These are phyloP conservation scores for Coelastrella sp. DNA, from an alignment of 139 green algal genomes.

Conservation along the genomic window DNA sequence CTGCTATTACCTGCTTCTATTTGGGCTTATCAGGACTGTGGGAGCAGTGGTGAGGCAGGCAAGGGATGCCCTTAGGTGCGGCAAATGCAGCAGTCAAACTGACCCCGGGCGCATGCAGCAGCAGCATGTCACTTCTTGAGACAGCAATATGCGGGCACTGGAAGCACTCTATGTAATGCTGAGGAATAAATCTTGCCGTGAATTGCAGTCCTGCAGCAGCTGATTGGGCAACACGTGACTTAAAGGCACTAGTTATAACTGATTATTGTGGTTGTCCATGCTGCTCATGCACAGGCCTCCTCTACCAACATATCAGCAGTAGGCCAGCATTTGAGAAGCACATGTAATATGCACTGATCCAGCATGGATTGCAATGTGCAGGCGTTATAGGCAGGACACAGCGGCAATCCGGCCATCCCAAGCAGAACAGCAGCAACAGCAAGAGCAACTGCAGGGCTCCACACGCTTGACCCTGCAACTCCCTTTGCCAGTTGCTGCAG, in stretches of 20 bases:
- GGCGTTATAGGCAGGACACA: conserved; percentile 19
- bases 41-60: conserved; percentile 19
- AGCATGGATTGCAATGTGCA: not conserved
- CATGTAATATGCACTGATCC: not conserved
- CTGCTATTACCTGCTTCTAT: not conserved
- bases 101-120: not conserved
- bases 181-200: too few relatives aligned
- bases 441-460: not conserved
- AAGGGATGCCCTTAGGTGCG: conserved; percentile 21
- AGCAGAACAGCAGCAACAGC: conserved; percentile 2
- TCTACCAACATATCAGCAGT: not conserved
- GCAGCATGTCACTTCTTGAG: not conserved
- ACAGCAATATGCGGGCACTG: not conserved
- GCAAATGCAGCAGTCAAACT: not conserved
- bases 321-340: not conserved
- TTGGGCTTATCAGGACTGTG: not conserved
- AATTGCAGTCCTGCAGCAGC: too few relatives aligned
- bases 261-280: not conserved
- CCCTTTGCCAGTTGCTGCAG: conserved; percentile 9
- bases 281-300: not conserved
- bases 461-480: conserved; percentile 5
- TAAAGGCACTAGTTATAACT: not conserved
- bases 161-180: not conserved
- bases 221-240: not conserved
- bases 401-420: not conserved